Evolutionary conservation across 306 rosid species (phyloP), one percentile per base, ranked within the genome.

Genomic region (Sicyos baderoa): DNA sequence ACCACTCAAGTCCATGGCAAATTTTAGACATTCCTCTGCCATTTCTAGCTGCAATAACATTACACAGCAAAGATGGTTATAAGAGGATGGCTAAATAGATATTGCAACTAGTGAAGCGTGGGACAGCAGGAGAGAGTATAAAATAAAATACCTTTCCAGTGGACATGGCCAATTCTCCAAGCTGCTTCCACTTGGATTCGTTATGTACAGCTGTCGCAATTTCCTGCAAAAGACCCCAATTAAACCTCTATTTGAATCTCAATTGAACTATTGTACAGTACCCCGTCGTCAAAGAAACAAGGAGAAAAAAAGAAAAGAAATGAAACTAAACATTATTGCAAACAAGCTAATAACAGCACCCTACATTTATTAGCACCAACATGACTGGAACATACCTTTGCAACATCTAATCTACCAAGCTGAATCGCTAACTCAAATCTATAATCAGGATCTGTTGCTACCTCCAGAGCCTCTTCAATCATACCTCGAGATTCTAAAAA

Each of bases 181-280:
- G 84, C 80, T 83, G 94, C 89, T 90, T 90, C 99, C 99, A 94
- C 78, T 94, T 94, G 56, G 97, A 81, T 80, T 94, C 97, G n/a
- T 86, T 88, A 67, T 83, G 82, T 70, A 79, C 90, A 72, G 76
- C 83, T 10, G 81, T 75, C 11, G 99, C 99, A 81, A 94, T 94
- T 77, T 80, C 83, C 99, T 94, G 82, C 55, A 77, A 57, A 53
- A 69, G 21, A 73, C 15, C 14, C 15, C 14, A 32, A 56, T 15
- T 54, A 44, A 22, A 15, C 47, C 22, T 17, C 50, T 37, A 16
- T 42, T 56, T 71, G 53, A 44, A 70, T 29, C 73, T 16, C 10
- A 48, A 17, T 67, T 1, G 22, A 49, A 25, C 45, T 65, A 25
- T 23, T 23, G 4, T 13, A 2, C 16, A 47, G 23, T 22, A 45